Evolutionary conservation across 1,284 basidiomycete species (phyloP).

Genomic region (Cutaneotrichosporon spelunceum): DNA sequence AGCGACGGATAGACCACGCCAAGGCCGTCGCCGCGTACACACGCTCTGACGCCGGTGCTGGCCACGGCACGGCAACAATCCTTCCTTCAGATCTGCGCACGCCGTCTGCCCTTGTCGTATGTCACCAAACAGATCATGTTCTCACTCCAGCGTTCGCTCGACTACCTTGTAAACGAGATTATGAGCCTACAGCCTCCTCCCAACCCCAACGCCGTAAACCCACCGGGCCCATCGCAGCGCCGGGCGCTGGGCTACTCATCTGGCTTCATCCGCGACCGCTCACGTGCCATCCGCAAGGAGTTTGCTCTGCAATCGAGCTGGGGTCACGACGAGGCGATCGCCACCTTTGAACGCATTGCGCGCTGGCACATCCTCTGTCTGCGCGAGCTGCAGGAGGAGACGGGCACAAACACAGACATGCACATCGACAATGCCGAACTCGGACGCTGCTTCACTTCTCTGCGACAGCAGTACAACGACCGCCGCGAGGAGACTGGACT

Average conservation of each 20-base stretch:
- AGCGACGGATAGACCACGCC: conserved; percentile 70
- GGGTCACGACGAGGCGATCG: conserved; percentile 69
- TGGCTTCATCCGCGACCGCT: conserved; percentile 84
- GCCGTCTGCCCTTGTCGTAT: conserved; percentile 72
- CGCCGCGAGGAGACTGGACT: conserved; percentile 60
- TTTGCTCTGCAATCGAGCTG: conserved; percentile 89
- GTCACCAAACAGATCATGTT: conserved; percentile 21
- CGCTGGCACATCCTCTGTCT: conserved; percentile 88
- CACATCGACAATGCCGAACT: conserved; percentile 47
- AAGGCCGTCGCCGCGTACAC: conserved; percentile 94
- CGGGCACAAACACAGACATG: conserved; percentile 45
- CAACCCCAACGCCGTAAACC: conserved; percentile 26
- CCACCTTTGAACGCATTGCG: conserved; percentile 88
- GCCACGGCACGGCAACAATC: conserved; percentile 55
- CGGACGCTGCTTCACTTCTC: conserved; percentile 62
- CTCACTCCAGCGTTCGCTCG: conserved; percentile 67
- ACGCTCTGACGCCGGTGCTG: conserved; percentile 72
- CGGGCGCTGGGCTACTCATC: conserved; percentile 59
- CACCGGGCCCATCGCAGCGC: conserved; percentile 31
- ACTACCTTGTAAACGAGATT: conserved; percentile 86
- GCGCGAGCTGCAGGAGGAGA: conserved; percentile 61
- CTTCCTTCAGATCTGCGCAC: conserved; percentile 90
- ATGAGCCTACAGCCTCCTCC: conserved; percentile 58
- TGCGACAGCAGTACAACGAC: conserved; percentile 92
- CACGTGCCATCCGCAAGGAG: conserved; percentile 85